A percentile compares a stretch with the other conserved stretches of the same genome.
These are phyloP conservation scores for Emmonsiellopsis sp. DNA, from an alignment of 2,329 filamentous ascomycete species.

Conservation along the genomic window DNA sequence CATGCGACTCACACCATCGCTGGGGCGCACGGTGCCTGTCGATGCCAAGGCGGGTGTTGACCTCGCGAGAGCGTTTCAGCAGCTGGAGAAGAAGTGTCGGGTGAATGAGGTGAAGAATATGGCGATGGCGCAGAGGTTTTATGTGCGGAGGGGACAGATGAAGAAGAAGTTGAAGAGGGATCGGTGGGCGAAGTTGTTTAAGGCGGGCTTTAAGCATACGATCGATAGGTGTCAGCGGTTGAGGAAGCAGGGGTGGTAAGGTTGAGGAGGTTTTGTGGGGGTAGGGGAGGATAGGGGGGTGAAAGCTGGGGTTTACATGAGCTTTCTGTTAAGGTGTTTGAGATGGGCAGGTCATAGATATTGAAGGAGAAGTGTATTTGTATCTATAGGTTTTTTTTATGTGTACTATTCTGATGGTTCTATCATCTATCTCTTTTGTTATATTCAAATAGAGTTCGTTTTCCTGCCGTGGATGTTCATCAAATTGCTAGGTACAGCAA, in stretches of 20 bases:
- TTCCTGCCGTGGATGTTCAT: too few species aligned
- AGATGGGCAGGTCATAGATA: not conserved
- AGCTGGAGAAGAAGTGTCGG: slow-evolving; percentile 17
- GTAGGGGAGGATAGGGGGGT: not conserved
- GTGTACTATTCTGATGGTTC: too few species aligned
- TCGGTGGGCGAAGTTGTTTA: slow-evolving; percentile 38
- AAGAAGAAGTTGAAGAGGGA: slow-evolving; percentile 29
- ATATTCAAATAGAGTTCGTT: too few species aligned
- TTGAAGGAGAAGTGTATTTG: too few species aligned
- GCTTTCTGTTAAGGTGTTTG: not conserved
- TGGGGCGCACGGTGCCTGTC: slow-evolving; percentile 18
- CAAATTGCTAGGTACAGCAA: too few species aligned
- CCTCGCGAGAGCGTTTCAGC: slow-evolving; percentile 15
- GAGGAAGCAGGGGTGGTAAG: slow-evolving; percentile 39
- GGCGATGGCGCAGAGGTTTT: slow-evolving; percentile 27
- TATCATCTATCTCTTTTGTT: too few species aligned
- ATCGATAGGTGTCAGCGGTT: slow-evolving; percentile 35
- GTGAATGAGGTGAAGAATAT: slow-evolving; percentile 27
- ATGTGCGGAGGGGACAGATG: slow-evolving; percentile 34
- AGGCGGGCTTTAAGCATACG: slow-evolving; percentile 34
- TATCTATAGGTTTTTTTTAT: too few species aligned
- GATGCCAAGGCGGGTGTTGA: slow-evolving; percentile 14
- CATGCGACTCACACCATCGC: slow-evolving; percentile 18
- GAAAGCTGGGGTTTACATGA: not conserved
- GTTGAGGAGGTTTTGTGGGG: not conserved